Conservation (phyloP, 2,329 filamentous ascomycete genomes). For the Emmonsia crescens region DNA sequence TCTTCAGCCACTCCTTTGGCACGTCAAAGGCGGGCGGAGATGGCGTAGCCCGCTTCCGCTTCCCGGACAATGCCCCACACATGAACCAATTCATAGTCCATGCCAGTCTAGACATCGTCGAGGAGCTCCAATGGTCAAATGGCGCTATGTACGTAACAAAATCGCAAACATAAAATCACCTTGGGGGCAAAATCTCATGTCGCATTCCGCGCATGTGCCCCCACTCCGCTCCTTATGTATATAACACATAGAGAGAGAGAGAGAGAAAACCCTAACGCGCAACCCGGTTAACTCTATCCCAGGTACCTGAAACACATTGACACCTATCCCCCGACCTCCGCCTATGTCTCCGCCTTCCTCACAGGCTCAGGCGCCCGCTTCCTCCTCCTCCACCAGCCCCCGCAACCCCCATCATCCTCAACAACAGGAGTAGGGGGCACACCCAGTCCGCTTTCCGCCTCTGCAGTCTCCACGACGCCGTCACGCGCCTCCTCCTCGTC, state of each 20-base stretch:
- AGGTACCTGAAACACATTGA: slow-evolving; percentile 97
- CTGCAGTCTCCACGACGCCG: slow-evolving; percentile 18
- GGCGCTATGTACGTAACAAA: slow-evolving; percentile 59
- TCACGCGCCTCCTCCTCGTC: slow-evolving; percentile 50
- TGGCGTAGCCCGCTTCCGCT: slow-evolving; percentile 80
- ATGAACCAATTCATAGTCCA: slow-evolving; percentile 98
- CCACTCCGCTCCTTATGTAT: slow-evolving; percentile 1
- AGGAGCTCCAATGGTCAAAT: slow-evolving; percentile 89
- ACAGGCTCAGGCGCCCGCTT: slow-evolving; percentile 90
- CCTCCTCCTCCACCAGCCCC: slow-evolving; percentile 80
- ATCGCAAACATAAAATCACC: background rate
- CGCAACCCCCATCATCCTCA: slow-evolving; percentile 38
- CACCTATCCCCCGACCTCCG: slow-evolving; percentile 73
- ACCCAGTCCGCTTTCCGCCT: slow-evolving; percentile 24
- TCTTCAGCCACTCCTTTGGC: slow-evolving; percentile 96
- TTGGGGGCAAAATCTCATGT: background rate
- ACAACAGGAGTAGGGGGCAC: slow-evolving; percentile 29
- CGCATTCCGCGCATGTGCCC: background rate
- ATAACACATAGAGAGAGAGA: background rate
- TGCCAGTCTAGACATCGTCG: slow-evolving; percentile 84
- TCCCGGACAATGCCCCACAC: slow-evolving; percentile 76
- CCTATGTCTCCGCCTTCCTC: slow-evolving; percentile 88
- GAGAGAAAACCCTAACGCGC: background rate
- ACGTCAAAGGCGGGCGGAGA: slow-evolving; percentile 94
- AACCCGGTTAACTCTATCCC: background rate